Conservation (phyloP, 2,329 filamentous ascomycete genomes). For the Trichoderma arundinaceum region DNA sequence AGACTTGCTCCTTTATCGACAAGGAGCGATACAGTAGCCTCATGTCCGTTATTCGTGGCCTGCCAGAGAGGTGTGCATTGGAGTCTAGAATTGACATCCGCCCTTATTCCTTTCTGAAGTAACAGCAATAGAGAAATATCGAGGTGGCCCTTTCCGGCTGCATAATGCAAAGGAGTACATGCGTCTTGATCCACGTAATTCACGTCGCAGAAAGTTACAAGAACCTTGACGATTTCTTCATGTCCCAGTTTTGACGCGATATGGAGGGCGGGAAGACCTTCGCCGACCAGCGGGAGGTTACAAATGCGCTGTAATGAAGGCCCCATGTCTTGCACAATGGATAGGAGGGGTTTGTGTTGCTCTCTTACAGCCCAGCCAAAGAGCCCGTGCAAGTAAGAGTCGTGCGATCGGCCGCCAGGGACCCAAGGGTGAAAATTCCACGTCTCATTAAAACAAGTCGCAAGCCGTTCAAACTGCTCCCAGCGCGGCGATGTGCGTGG, state of each 20-base stretch:
- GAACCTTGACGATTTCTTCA: background rate
- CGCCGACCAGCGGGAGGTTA: background rate
- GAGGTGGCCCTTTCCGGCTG: background rate
- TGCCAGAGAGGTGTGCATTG: background rate
- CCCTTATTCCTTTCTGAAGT: background rate
- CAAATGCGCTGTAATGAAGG: background rate
- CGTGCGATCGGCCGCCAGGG: background rate
- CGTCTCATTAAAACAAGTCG: background rate
- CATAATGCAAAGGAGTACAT: background rate
- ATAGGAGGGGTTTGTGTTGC: background rate
- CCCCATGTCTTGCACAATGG: background rate
- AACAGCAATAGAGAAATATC: background rate
- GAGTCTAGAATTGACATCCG: background rate
- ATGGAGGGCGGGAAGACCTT: background rate
- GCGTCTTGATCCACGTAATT: background rate
- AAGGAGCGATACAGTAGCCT: background rate
- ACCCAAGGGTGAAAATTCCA: conserved; percentile 4
- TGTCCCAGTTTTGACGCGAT: conserved; percentile 8
- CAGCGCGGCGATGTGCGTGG: background rate
- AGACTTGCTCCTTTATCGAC: background rate
- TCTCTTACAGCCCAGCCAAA: conserved; percentile 2
- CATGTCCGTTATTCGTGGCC: background rate
- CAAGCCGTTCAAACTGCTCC: background rate
- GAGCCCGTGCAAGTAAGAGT: background rate
- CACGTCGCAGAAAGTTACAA: background rate